phyloP scores from a whole-genome alignment of 2,329 filamentous ascomycete species.

The Colletotrichum destructivum region DNA sequence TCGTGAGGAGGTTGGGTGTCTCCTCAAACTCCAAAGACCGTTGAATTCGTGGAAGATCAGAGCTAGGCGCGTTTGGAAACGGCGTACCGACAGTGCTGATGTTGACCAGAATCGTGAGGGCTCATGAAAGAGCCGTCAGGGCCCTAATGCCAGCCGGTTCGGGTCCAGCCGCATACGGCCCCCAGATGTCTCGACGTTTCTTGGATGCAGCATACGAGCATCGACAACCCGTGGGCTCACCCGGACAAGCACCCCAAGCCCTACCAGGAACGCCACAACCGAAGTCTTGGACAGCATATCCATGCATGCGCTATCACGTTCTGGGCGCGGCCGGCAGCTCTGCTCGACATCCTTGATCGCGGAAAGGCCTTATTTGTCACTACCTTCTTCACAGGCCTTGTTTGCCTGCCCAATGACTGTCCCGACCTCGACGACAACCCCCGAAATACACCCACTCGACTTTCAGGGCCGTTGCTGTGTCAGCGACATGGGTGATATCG shows the following conservation, averaged over 20 bases:
- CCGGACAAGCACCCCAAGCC: conserved; percentile 11
- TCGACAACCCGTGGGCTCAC: not conserved
- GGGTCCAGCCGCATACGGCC: not conserved
- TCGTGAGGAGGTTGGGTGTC: conserved; percentile 15
- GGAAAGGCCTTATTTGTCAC: conserved; percentile 21
- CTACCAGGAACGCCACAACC: conserved; percentile 28
- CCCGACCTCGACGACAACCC: not conserved
- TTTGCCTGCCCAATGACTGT: conserved; percentile 11
- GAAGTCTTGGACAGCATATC: not conserved
- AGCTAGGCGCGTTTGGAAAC: not conserved
- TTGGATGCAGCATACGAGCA: not conserved
- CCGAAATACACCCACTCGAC: not conserved
- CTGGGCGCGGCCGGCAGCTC: conserved; percentile 8
- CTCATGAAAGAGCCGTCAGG: not conserved
- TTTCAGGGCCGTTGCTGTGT: conserved; percentile 14
- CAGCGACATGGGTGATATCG: conserved; percentile 11
- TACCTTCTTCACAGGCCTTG: conserved; percentile 8
- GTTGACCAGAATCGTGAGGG: not conserved
- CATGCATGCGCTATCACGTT: conserved; percentile 13
- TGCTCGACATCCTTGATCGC: conserved; percentile 12
- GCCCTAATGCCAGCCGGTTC: not conserved
- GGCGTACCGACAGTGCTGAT: not conserved
- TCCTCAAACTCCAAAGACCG: not conserved
- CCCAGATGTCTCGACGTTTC: not conserved
- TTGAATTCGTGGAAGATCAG: not conserved